Base-by-base conservation (phyloP, 1,139 yeast genomes). In the Pneumocystis canis region DNA sequence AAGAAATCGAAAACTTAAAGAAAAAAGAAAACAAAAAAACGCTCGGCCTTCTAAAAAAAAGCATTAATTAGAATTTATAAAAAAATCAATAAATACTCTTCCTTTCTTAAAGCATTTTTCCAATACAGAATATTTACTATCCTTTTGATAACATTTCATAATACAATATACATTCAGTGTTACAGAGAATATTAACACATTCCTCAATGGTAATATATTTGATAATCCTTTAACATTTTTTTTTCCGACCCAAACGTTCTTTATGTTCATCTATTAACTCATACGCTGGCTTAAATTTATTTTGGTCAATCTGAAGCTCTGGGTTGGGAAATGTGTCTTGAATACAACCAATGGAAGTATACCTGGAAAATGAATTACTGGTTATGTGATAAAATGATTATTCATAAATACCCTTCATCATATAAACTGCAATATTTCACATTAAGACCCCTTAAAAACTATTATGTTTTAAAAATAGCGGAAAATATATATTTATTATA, bases 291-390 rank as follows among this genome's bases (percentile, higher is more conserved):
- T 31, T 39, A 53, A 54, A 63, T 25, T 63, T 66, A 18, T 65
- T 69, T 5, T 66, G 69, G 30, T 65, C 67, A 2, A 69, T 73
- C 1, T 67, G 71, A 68, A 87, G 76, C 63, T 74, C 77, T 1
- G 92, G 94, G 71, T 89, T 89, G 53, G 79, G 82, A 1, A 78
- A 70, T 0, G 96, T 89, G 61, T 82, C 81, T 65, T 80, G 74
- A 1, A 81, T 75, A 0, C 95, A 95, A 2, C 96, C 96, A 47
- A 89, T 74, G 18, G 94, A 85, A 1, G 96, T 87, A 70, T 84
- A 89, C 0, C 54, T 47, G 25, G 20, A 25, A 11, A 25, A 47
- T 47, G 14, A 11, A 25, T 47, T 14, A 25, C 9, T 47, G 1
- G 25, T 9, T 47, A 47, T 25, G 9, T 14, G 9, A 25, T 7